Percentiles rank a stretch among this genome's conserved stretches.
These are phyloP conservation scores for Piedraia hortae DNA, from an alignment of 2,329 filamentous ascomycete species.

Conservation along the genomic window DNA sequence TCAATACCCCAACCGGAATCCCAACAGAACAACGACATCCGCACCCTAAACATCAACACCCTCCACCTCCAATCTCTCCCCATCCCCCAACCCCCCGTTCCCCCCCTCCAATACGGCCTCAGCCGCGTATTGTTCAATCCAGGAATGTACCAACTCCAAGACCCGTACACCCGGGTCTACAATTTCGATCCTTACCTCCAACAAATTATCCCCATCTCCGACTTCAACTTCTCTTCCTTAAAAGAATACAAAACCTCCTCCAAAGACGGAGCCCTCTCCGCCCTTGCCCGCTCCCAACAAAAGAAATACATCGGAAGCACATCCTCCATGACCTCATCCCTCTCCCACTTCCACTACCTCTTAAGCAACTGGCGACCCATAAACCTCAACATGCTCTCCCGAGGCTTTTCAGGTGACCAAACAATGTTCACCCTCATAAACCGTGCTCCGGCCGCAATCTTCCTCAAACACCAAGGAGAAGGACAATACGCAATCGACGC, in stretches of 20 bases:
- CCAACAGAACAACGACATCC: no score
- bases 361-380: conserved; percentile 59
- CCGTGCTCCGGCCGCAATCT: conserved; percentile 49
- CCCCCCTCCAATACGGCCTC: conserved; percentile 42
- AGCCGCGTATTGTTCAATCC: conserved; percentile 88
- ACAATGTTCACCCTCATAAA: conserved; percentile 46
- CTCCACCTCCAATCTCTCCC: no score
- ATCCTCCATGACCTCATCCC: conserved; percentile 73
- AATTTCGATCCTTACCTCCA: conserved; percentile 93
- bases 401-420: conserved; percentile 28
- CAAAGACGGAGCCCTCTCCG: conserved; percentile 43
- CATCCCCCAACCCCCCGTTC: conserved; percentile 22
- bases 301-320: conserved; percentile 85
- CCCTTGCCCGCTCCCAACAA: conserved; percentile 33
- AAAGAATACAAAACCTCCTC: conserved; percentile 81
- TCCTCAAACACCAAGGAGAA: conserved; percentile 46
- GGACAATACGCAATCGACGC: conserved; percentile 85
- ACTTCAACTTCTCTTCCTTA: conserved; percentile 77
- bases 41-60: no score
- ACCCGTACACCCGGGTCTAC: conserved; percentile 62
- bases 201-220: conserved; percentile 69
- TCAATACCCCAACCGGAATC: no score
- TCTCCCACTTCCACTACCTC: conserved; percentile 80
- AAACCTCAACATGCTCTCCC: conserved; percentile 38
- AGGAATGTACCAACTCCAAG: conserved; percentile 75